Evolutionary conservation across 768 basidiomycete genomes (phyloP), one percentile per base, ranked within the genome.

Genomic region (Neoboletus subvelutipes): DNA sequence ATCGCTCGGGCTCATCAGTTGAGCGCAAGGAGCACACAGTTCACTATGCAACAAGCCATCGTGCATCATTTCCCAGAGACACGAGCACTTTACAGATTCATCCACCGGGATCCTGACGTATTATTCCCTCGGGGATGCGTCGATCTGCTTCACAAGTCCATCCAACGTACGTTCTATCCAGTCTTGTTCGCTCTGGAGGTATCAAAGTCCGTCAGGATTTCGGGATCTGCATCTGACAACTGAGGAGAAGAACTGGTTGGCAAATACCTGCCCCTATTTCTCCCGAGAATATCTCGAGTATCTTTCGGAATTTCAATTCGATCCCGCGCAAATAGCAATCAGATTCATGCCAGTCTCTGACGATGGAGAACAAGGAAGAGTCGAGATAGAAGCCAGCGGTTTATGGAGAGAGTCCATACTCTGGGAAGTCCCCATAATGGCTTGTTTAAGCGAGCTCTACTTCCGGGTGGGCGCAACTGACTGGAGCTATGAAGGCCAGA

Each of bases 371-470:
- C 66, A 71, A 55, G 95, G 94, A 5, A 70, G 74, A 36, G 73
- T 95, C 36, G 84, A 92, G 63, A 88, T 99, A 52, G 83, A 86
- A 59, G 82, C 83, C 6, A 66, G 66, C 29, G 94, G 92, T 8
- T 80, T 79, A 6, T 95, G 93, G 93, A 73, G 74, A 0, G 91
- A 94, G 61, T 81, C 90, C 8, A 96, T 98, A 56, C 76, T 97
- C 28, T 99, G 96, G 86, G 97, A 98, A 75, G 94, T 98, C 1
- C 95, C 94, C 1, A 76, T 98, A 50, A 94, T 98, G 93, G 86
- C 94, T 15, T 85, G 85, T 60, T 76, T 99, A 50, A 93, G 91
- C 65, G 94, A 99, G 70, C 84, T 85, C 20, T 96, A 92, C 74
- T 99, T 96, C 74, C 78, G 74, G 20, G 79, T 80, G 18, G 86